phyloP scores from a whole-genome alignment of 2,329 filamentous ascomycete species.

The Fusarium secorum region DNA sequence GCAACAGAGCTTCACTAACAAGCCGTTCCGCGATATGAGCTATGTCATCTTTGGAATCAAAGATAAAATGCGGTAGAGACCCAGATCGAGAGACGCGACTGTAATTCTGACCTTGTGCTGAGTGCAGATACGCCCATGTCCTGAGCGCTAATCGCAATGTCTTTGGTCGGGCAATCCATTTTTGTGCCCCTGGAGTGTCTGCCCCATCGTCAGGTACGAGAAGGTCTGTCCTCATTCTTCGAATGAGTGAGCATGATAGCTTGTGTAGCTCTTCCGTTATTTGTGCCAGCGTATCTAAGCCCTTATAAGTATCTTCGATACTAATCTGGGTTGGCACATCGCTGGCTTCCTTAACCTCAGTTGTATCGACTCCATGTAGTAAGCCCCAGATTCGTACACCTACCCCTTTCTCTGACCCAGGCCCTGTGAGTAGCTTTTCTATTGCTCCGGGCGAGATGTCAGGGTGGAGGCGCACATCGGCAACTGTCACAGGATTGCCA shows the following conservation, averaged over 20 bases:
- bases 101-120: conserved; percentile 63
- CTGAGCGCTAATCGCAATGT: conserved; percentile 84
- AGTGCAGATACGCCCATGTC: conserved; percentile 54
- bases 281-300: conserved; percentile 69
- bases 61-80: conserved; percentile 76
- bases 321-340: conserved; percentile 86
- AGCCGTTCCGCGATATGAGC: conserved; percentile 72
- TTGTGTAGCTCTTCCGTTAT: conserved; percentile 73
- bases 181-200: conserved; percentile 45
- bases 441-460: conserved; percentile 70
- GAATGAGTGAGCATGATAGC: conserved; percentile 74
- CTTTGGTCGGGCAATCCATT: conserved; percentile 82
- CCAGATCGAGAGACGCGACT: conserved; percentile 79
- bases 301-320: conserved; percentile 90
- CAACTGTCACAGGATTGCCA: conserved; percentile 65
- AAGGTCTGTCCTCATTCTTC: conserved; percentile 81
- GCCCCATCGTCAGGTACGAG: conserved; percentile 57
- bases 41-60: conserved; percentile 66
- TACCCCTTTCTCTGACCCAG: conserved; percentile 75
- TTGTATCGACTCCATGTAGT: conserved; percentile 80
- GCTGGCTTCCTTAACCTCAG: conserved; percentile 74
- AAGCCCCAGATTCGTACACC: conserved; percentile 78
- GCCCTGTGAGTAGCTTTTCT: conserved; percentile 73
- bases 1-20: conserved; percentile 71
- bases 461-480: conserved; percentile 68